Evolutionary conservation across 2,329 filamentous ascomycete genomes (phyloP).

Genomic region (Pezicula rhizophila): DNA sequence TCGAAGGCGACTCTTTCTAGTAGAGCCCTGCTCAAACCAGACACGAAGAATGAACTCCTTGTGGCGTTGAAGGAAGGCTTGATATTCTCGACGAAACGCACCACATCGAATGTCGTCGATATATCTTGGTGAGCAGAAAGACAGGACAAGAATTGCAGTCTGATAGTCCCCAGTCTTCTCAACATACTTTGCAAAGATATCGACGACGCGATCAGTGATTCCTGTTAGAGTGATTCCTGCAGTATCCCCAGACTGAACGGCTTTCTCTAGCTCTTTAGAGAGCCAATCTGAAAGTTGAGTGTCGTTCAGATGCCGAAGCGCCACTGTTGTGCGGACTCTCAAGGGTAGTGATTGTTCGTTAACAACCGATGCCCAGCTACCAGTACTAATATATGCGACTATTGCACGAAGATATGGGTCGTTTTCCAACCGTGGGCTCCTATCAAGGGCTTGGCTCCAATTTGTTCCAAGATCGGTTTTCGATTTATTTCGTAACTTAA

Average conservation of each 20-base stretch:
- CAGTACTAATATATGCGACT: conserved; percentile 69
- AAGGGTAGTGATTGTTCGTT: conserved; percentile 69
- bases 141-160: conserved; percentile 69
- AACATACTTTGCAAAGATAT: conserved; percentile 71
- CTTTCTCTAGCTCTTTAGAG: conserved; percentile 53
- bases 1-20: conserved; percentile 56
- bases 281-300: conserved; percentile 62
- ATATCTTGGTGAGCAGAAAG: conserved; percentile 68
- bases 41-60: conserved; percentile 68
- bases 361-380: conserved; percentile 69
- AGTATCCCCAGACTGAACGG: conserved; percentile 62
- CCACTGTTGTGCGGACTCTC: conserved; percentile 68
- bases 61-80: conserved; percentile 66
- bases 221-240: conserved; percentile 75
- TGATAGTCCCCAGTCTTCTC: conserved; percentile 73
- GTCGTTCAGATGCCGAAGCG: conserved; percentile 60
- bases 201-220: conserved; percentile 65
- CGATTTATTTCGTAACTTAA: conserved; percentile 47
- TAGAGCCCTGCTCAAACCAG: conserved; percentile 73
- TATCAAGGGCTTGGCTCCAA: conserved; percentile 23
- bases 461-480: conserved; percentile 24
- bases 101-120: conserved; percentile 70
- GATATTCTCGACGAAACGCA: conserved; percentile 68
- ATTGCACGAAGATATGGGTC: conserved; percentile 78
- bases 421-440: conserved; percentile 42